These are phyloP conservation scores for Adenanthera pavonina DNA, from an alignment of 306 rosid species.

Conservation along the genomic window DNA sequence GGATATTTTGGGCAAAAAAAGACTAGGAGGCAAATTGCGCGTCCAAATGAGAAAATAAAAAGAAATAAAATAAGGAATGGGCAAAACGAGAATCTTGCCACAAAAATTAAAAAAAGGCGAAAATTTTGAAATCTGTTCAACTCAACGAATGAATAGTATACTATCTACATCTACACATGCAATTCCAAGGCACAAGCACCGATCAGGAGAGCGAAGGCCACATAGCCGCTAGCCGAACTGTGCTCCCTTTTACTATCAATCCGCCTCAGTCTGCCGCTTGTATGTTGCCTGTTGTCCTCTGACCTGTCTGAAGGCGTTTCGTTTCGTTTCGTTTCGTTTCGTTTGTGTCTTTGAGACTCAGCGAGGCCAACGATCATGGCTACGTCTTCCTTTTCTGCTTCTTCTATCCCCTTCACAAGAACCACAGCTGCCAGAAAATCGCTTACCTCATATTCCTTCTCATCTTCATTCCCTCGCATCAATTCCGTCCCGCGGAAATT, in stretches of 20 bases:
- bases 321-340: background rate
- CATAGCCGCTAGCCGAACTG: background rate
- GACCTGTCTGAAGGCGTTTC: background rate
- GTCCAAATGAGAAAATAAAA: background rate
- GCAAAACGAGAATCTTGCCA: background rate
- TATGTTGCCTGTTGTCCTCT: background rate
- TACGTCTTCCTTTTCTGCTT: constrained; percentile 46
- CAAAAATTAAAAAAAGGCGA: background rate
- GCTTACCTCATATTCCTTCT: background rate
- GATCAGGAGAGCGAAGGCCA: background rate
- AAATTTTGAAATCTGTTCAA: background rate
- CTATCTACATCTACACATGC: background rate
- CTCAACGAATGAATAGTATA: background rate
- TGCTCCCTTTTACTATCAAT: background rate
- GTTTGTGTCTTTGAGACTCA: constrained; percentile 13
- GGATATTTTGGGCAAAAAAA: too few relatives aligned
- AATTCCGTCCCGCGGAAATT: constrained; percentile 11
- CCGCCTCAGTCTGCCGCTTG: background rate
- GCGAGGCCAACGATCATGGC: constrained; percentile 46
- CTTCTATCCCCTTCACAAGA: constrained; percentile 37
- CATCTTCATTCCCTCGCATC: constrained; percentile 47
- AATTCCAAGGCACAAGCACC: background rate
- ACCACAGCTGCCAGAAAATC: constrained; percentile 34
- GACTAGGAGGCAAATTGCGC: background rate
- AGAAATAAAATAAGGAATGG: background rate